These are phyloP conservation scores for Adansonia digitata DNA, from an alignment of 345 rosid species.

Conservation along the genomic window DNA sequence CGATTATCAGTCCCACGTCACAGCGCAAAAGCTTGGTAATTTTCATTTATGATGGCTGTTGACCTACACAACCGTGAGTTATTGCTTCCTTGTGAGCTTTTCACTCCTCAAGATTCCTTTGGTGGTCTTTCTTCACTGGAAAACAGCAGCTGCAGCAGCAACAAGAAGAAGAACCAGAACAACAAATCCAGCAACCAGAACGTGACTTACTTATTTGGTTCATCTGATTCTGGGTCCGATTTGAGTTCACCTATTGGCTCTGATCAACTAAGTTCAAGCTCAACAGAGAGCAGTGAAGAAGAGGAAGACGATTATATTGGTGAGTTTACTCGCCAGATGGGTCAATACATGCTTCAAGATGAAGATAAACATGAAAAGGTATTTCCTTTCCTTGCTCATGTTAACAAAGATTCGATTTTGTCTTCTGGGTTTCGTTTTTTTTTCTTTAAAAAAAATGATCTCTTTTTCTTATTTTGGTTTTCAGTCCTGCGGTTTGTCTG, in stretches of 20 bases:
- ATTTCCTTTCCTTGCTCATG: not conserved
- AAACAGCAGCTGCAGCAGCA: not conserved
- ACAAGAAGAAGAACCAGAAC: not conserved
- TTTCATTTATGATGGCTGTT: constrained; percentile 44
- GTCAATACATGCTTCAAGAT: constrained; percentile 58
- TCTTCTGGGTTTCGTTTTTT: not conserved
- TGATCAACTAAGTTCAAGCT: constrained; percentile 23
- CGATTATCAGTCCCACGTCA: not conserved
- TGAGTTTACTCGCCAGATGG: constrained; percentile 81
- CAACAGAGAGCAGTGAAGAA: constrained; percentile 29
- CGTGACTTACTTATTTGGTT: constrained; percentile 17
- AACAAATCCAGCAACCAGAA: not conserved
- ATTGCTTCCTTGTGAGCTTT: constrained; percentile 19
- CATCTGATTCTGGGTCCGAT: constrained; percentile 25
- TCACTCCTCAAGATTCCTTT: constrained; percentile 5
- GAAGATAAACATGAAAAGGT: constrained; percentile 32
- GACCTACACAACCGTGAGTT: constrained; percentile 27
- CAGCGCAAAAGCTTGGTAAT: not conserved
- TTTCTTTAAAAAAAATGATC: not conserved
- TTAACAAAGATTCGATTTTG: not conserved
- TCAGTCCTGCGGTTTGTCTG: constrained; percentile 32
- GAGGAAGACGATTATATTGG: constrained; percentile 50
- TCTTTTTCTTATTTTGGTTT: not conserved
- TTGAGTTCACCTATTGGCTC: constrained; percentile 26
- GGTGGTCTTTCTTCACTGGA: not conserved